Conservation (phyloP, 1,139 yeast genomes). For the Geotrichum reessii region DNA sequence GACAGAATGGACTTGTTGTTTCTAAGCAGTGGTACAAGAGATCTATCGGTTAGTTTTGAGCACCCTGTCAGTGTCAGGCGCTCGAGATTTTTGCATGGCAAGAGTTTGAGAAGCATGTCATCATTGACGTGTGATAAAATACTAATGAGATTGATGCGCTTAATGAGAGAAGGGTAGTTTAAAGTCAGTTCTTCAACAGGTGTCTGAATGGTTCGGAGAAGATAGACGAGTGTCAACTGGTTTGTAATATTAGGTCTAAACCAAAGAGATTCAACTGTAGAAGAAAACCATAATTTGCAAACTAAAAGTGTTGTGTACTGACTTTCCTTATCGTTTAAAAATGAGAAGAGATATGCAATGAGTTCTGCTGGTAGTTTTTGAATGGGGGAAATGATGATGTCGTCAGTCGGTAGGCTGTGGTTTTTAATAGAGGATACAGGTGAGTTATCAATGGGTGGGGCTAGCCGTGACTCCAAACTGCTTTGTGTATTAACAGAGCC, state of each 20-base stretch:
- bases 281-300: constrained; percentile 74
- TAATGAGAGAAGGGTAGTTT: constrained; percentile 38
- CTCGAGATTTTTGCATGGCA: constrained; percentile 64
- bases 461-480: background rate
- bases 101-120: constrained; percentile 40
- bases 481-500: background rate
- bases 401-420: background rate
- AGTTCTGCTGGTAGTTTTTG: constrained; percentile 72
- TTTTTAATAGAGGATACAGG: background rate
- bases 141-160: constrained; percentile 68
- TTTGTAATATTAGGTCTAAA: constrained; percentile 67
- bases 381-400: constrained; percentile 43
- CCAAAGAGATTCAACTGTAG: constrained; percentile 80
- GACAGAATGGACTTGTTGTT: constrained; percentile 72
- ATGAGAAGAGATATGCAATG: constrained; percentile 61
- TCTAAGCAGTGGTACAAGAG: constrained; percentile 56
- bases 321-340: constrained; percentile 58
- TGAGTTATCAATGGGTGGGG: background rate
- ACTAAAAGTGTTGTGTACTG: constrained; percentile 65
- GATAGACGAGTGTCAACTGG: constrained; percentile 12
- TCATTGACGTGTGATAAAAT: constrained; percentile 67
- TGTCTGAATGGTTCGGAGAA: constrained; percentile 37
- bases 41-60: constrained; percentile 53
- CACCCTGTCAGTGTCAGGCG: constrained; percentile 82
- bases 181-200: constrained; percentile 43